Evolutionary conservation across 148 eudicot genomes (phyloP), one percentile per base, ranked within the genome.

Genomic region (Spergularia bocconei): DNA sequence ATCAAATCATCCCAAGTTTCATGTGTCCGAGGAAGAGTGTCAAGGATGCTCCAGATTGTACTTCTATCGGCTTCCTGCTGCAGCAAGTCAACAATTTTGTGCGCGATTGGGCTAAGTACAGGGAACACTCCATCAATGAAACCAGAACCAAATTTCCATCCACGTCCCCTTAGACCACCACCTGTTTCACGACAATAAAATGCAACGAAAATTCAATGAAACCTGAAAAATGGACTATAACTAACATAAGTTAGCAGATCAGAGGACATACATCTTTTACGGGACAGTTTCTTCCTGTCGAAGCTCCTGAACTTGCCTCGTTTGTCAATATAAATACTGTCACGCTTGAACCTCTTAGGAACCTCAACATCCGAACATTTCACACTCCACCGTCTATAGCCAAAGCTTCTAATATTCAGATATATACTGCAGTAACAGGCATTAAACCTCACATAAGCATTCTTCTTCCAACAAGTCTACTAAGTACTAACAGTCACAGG

Each of bases 91-190:
- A 90, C 74, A 74, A 93, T 79, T 67, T 90, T 85, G 65, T 80
- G 87, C 11, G 93, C 91, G 62, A 79, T 66, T 13, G 93, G 93
- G 78, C 96, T 90, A 67, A 93, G 84, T 38, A 93, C 96, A 0
- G 98, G 98, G 69, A 93, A 93, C 75, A 93, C 79, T 8, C 98
- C 98, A 74, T 93, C 98, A 53, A 93, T 92, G 79, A 90, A 93
- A 47, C 98, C 93, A 44, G 96, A 93, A 33, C 98, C 98, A 69
- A 86, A 93, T 79, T 90, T 89, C 96, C 96, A 93, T 70, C 98
- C 98, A 41, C 80, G 82, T 71, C 98, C 93, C 70, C 96, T 87
- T 74, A 93, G 80, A 48, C 93, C 89, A 62, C 98, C 93, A 39
- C 93, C 98, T 93, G 64, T 44, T 77, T 29, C 59, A 2, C 51